Base-by-base conservation (phyloP, 495 filamentous ascomycete species). In the Astrocystis sublimbata region DNA sequence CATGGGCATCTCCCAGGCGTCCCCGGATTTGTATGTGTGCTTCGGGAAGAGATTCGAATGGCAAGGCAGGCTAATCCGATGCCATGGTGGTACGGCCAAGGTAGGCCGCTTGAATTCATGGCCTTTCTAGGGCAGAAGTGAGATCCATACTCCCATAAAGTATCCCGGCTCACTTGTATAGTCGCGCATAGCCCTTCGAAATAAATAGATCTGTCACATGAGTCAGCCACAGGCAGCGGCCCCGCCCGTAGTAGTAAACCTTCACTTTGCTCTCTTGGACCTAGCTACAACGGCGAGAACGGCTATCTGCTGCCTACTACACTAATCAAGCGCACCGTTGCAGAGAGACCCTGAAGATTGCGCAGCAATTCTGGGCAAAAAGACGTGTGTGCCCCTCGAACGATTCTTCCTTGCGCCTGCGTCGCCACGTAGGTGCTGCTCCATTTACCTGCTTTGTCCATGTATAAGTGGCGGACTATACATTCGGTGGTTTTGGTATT, bases 211-310 rank as follows among this genome's bases (percentile, higher is more conserved):
- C n/a, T n/a, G n/a, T n/a, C 17, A 43, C 2, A 6, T 5, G 7
- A 47, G 43, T 47, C 24, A 47, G 43, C 43, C n/a, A 47, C 43
- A 53, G 51, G 40, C 21, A n/a, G 51, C 31, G 33, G 51, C 51
- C 33, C 51, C 17, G 30, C 51, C 31, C 51, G 30, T 54, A 4
- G 4, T 3, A 26, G 33, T 38, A 30, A 17, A 30, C 46, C 46
- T 26, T 49, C 3, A 12, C 38, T 17, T 1, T 0, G 21, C 46
- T 23, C 30, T 23, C 46, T 38, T 54, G 31, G n/a, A n/a, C n/a
- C n/a, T n/a, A 24, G 19, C 51, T 53, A 15, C 19, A 21, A 15
- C 12, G 19, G 31, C 33, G 8, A 10, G 19, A 21, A 24, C 42
- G 13, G 52, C 30, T 54, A 38, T 35, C 35, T 40, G 40, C 46